A percentile compares a stretch with the other conserved stretches of the same genome.
phyloP scores from a whole-genome alignment of 2,329 filamentous ascomycete genomes.

The Colletotrichum spinosum region DNA sequence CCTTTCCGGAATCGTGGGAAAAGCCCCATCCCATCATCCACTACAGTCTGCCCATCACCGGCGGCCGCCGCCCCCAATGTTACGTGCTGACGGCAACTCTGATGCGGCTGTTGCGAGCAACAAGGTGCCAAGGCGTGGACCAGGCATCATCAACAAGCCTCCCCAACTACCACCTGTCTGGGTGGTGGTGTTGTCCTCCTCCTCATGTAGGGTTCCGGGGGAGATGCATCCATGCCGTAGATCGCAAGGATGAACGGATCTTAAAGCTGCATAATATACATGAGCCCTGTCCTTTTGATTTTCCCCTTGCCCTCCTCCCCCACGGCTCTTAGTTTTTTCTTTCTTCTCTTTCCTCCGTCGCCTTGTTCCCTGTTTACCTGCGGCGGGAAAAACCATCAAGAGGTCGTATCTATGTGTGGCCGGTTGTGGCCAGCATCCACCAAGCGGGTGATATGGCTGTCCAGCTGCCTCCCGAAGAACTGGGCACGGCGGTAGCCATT shows the following conservation, averaged over 20 bases:
- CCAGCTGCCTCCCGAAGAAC: slow-evolving; percentile 49
- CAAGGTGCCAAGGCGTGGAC: too few relatives aligned
- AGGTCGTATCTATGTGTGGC: slow-evolving; percentile 30
- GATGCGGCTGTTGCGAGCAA: too few relatives aligned
- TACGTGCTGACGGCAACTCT: too few relatives aligned
- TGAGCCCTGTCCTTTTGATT: slow-evolving; percentile 2
- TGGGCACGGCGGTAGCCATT: slow-evolving; percentile 47
- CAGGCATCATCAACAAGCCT: not conserved
- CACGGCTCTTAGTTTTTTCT: slow-evolving; percentile 31
- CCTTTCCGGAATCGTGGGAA: slow-evolving; percentile 6
- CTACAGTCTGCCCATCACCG: not conserved
- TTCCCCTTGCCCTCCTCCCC: slow-evolving; percentile 19
- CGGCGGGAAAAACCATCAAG: slow-evolving; percentile 6
- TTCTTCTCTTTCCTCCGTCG: slow-evolving; percentile 18
- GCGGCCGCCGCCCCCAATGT: too few relatives aligned
- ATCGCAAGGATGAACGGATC: slow-evolving; percentile 30
- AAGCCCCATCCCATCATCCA: slow-evolving; percentile 24
- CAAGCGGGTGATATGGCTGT: slow-evolving; percentile 47
- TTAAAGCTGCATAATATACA: slow-evolving; percentile 38
- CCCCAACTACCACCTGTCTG: slow-evolving; percentile 2
- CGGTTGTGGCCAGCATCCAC: slow-evolving; percentile 11
- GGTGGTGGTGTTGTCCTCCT: slow-evolving; percentile 2
- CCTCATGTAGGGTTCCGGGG: not conserved
- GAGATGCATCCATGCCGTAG: slow-evolving; percentile 28
- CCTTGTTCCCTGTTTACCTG: slow-evolving; percentile 25